Conservation (phyloP, 225 moss, liverwort and hornwort genomes). For the Pseudoscleropodium purum region DNA sequence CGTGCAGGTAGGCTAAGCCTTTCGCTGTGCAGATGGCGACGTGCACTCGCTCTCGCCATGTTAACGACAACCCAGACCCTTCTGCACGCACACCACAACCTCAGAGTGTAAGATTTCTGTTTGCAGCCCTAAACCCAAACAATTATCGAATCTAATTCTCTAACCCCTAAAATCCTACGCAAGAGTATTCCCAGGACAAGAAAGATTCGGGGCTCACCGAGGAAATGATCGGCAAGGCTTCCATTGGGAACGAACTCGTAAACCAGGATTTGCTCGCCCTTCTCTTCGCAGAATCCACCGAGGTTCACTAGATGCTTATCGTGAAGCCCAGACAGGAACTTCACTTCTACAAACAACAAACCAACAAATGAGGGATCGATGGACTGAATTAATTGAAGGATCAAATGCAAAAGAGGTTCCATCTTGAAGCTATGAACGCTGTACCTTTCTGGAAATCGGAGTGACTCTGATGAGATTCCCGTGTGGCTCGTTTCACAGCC, state of each 20-base stretch:
- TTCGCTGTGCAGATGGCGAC: constrained; percentile 62
- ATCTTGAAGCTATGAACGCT: background rate
- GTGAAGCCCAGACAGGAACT: constrained; percentile 31
- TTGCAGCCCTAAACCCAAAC: background rate
- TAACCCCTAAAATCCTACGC: background rate
- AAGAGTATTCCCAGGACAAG: background rate
- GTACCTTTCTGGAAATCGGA: constrained; percentile 34
- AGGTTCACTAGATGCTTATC: constrained; percentile 44
- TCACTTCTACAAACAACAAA: constrained; percentile 15
- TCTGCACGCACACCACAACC: constrained; percentile 8
- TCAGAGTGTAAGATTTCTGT: background rate
- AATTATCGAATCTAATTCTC: background rate
- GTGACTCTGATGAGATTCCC: constrained; percentile 32
- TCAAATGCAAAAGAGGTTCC: background rate
- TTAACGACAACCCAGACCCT: constrained; percentile 32
- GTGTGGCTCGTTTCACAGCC: constrained; percentile 42
- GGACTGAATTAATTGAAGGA: background rate
- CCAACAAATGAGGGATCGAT: background rate
- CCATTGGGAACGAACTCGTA: constrained; percentile 62
- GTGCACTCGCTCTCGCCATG: constrained; percentile 70
- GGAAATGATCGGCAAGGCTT: constrained; percentile 50
- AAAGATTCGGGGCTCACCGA: constrained; percentile 18
- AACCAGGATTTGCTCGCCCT: constrained; percentile 63
- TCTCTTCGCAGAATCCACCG: constrained; percentile 41
- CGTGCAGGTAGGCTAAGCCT: constrained; percentile 61